Evolutionary conservation across 2,329 filamentous ascomycete genomes (phyloP), one percentile per base, ranked within the genome.

Genomic region (Xylariaceae sp.): DNA sequence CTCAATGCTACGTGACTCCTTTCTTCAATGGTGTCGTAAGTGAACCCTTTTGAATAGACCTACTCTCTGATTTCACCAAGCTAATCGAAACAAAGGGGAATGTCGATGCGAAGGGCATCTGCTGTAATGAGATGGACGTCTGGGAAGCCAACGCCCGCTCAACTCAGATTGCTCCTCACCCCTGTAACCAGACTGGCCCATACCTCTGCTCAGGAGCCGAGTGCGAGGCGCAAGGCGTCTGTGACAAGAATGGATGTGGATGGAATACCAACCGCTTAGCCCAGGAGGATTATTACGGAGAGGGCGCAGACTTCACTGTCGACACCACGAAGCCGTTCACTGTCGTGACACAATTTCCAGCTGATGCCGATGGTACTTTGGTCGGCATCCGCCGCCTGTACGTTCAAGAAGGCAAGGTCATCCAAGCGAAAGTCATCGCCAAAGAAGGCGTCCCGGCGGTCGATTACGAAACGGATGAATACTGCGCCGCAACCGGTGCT

Each of bases 51-150:
- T 27, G 7, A 7, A 27, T 4, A 27, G 4, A 7, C 22, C 22
- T 27, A 27, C 22, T 27, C 22, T 27, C 22, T 7, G 22, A 5
- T 30, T 15, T 17, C 36, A 5, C 36, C 5, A 11, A 12, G 1
- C 19, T 27, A 6, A 15, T 11, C n/a, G 14, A 2, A 6, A 27
- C 35, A 6, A 17, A 68, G 66, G 67, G 61, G 17, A 68, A 70
- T 48, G 55, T 69, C 45, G 62, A 63, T 6, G 60, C 55, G 33
- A 58, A 62, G 45, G 67, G 67, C 15, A 62, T 61, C n/a, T 69
- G 67, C 63, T 69, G 67, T 51, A 67, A 66, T 44, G 67, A 69
- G 54, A 68, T 69, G 67, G 67, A 69, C 47, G 67, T 69, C 53
- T 69, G 67, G 67, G 67, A 69, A 53, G 66, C 67, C 45, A 69